These are phyloP conservation scores for Solanum pennellii DNA, from an alignment of 257 asterid genomes.

Conservation along the genomic window DNA sequence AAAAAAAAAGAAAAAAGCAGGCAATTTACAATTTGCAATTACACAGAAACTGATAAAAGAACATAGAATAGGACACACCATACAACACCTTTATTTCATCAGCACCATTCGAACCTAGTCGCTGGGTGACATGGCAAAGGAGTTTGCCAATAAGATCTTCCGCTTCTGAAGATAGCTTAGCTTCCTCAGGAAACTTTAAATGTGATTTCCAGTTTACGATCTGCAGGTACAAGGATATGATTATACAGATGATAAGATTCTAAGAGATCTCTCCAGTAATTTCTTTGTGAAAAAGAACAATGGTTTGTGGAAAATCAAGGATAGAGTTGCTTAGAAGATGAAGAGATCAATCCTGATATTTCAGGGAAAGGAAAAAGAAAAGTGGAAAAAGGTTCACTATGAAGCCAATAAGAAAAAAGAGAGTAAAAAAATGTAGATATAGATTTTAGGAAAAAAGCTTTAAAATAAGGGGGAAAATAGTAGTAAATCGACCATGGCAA, in stretches of 20 bases:
- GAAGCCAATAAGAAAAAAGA: background rate
- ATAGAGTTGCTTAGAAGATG: background rate
- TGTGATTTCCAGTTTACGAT: conserved; percentile 95
- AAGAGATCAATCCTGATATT: background rate
- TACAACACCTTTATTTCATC: conserved; percentile 81
- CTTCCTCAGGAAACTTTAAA: conserved; percentile 91
- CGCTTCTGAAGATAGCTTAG: conserved; percentile 67
- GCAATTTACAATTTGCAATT: conserved; percentile 9
- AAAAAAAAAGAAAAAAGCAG: background rate
- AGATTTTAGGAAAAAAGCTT: background rate
- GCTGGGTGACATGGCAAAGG: conserved; percentile 74
- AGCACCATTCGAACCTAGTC: conserved; percentile 89
- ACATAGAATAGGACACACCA: conserved; percentile 32
- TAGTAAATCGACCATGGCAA: background rate
- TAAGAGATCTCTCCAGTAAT: background rate
- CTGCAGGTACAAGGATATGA: conserved; percentile 24
- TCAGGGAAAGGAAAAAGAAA: background rate
- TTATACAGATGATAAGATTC: background rate
- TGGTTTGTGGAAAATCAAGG: background rate
- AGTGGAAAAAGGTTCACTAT: background rate
- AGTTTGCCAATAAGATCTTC: conserved; percentile 75
- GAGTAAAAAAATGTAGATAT: background rate
- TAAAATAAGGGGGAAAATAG: background rate
- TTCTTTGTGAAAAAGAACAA: background rate
- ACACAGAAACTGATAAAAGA: conserved; percentile 13